Evolutionary conservation across 2,329 filamentous ascomycete species (phyloP).

Genomic region (Cladosporium colombiae): DNA sequence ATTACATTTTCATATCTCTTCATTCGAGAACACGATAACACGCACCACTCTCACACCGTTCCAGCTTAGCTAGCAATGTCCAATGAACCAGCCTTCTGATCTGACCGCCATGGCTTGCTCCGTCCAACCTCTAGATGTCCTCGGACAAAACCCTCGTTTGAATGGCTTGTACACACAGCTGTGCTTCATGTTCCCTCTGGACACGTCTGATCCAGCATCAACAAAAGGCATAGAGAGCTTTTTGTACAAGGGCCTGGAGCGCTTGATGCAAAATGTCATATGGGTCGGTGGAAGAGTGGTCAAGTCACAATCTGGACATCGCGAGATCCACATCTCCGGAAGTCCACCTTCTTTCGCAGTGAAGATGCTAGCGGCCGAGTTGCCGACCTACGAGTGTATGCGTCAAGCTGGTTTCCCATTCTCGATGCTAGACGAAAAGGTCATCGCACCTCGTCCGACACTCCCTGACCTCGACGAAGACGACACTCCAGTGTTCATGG

Average conservation of each 20-base stretch:
- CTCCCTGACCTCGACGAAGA: background rate
- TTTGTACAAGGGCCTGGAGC: background rate
- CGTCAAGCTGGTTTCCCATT: slow-evolving; percentile 14
- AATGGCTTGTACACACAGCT: slow-evolving; percentile 19
- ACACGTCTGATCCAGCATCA: background rate
- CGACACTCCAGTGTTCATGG: slow-evolving; percentile 17
- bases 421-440: slow-evolving; percentile 18
- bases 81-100: background rate
- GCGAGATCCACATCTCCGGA: background rate
- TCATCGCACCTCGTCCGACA: slow-evolving; percentile 17
- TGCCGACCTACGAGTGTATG: background rate
- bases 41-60: too few relatives aligned
- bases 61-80: background rate
- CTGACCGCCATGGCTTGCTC: background rate
- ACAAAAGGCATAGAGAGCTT: background rate
- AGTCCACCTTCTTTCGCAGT: background rate
- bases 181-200: slow-evolving; percentile 16
- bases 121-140: slow-evolving; percentile 12
- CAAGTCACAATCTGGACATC: background rate
- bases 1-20: too few relatives aligned
- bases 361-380: background rate
- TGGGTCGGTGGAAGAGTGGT: background rate
- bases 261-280: background rate
- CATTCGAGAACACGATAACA: too few relatives aligned
- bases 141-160: slow-evolving; percentile 19